These are phyloP conservation scores for Infundibulicybe gibba DNA, from an alignment of 768 basidiomycete genomes.

Conservation along the genomic window DNA sequence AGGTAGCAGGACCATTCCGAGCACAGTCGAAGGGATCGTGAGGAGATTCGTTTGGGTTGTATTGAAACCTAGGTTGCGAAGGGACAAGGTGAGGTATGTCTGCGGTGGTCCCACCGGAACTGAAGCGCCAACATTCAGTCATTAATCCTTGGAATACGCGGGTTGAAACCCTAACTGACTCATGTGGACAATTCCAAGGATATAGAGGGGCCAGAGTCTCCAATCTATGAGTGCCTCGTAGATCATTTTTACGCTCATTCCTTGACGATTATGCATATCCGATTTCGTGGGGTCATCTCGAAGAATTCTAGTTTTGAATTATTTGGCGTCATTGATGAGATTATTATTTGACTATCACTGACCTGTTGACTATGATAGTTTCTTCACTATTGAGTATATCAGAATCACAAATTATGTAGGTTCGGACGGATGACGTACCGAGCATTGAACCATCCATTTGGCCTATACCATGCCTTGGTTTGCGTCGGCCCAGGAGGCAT, in stretches of 20 bases:
- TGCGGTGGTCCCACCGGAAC: slow-evolving; percentile 28
- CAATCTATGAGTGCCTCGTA: slow-evolving; percentile 58
- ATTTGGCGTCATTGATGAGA: too few species aligned
- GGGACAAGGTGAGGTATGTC: slow-evolving; percentile 56
- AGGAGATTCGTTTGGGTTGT: slow-evolving; percentile 62
- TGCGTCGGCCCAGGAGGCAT: slow-evolving; percentile 62
- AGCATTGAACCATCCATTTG: slow-evolving; percentile 59
- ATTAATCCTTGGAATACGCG: too few species aligned
- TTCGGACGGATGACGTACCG: too few species aligned
- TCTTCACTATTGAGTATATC: slow-evolving; percentile 40
- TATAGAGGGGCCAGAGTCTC: slow-evolving; percentile 66
- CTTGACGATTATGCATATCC: slow-evolving; percentile 72
- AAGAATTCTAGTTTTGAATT: slow-evolving; percentile 39
- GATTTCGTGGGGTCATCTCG: slow-evolving; percentile 63
- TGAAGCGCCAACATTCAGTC: too few species aligned
- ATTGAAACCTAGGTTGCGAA: slow-evolving; percentile 38
- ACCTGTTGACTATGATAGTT: slow-evolving; percentile 41
- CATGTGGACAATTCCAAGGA: slow-evolving; percentile 20
- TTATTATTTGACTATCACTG: too few species aligned
- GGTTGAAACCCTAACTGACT: too few species aligned
- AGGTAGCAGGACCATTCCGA: slow-evolving; percentile 51
- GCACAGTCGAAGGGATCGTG: slow-evolving; percentile 50
- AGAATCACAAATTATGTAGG: too few species aligned
- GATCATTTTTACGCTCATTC: slow-evolving; percentile 41
- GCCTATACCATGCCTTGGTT: slow-evolving; percentile 53